A percentile compares a stretch with the other conserved stretches of the same genome.
Evolutionary conservation across 1,139 yeast species (phyloP).

Genomic region (Lodderomyces pseudojiufengensis): DNA sequence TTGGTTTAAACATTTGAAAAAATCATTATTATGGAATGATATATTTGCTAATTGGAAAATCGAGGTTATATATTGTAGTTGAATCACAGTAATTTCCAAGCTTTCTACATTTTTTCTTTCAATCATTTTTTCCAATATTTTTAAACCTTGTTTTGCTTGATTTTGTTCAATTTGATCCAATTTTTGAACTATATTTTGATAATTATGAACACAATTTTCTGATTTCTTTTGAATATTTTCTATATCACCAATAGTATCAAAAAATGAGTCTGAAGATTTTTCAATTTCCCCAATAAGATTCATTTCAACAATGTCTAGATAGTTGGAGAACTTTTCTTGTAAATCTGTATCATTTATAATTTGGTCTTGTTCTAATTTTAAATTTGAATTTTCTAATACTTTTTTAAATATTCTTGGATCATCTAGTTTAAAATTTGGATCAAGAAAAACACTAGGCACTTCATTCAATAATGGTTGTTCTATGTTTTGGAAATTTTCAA

Average conservation of each 20-base stretch:
- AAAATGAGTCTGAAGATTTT: conserved; percentile 77
- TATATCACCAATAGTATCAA: conserved; percentile 77
- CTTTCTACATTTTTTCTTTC: conserved; percentile 58
- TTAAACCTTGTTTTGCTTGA: conserved; percentile 51
- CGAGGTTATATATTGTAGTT: conserved; percentile 49
- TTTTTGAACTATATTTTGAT: conserved; percentile 42
- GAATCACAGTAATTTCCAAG: conserved; percentile 64
- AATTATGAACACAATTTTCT: conserved; percentile 43
- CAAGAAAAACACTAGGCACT: conserved; percentile 70
- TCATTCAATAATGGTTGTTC: conserved; percentile 15
- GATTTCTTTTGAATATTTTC: conserved; percentile 60
- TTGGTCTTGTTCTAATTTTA: conserved; percentile 22
- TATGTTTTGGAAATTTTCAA: conserved; percentile 9
- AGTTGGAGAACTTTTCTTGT: conserved; percentile 80
- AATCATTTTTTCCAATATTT: conserved; percentile 48
- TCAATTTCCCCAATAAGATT: conserved; percentile 80
- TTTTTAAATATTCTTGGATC: conserved; percentile 80
- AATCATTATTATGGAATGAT: conserved; percentile 41
- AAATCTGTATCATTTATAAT: conserved; percentile 46
- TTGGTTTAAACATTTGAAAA: conserved; percentile 44
- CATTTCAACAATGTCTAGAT: conserved; percentile 81
- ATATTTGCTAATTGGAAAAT: conserved; percentile 52
- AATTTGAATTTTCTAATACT: conserved; percentile 57
- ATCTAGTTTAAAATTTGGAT: conserved; percentile 70
- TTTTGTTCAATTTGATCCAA: conserved; percentile 43